Conservation (phyloP, 2,329 filamentous ascomycete genomes). For the Paracorniculantispora psalliotae region DNA sequence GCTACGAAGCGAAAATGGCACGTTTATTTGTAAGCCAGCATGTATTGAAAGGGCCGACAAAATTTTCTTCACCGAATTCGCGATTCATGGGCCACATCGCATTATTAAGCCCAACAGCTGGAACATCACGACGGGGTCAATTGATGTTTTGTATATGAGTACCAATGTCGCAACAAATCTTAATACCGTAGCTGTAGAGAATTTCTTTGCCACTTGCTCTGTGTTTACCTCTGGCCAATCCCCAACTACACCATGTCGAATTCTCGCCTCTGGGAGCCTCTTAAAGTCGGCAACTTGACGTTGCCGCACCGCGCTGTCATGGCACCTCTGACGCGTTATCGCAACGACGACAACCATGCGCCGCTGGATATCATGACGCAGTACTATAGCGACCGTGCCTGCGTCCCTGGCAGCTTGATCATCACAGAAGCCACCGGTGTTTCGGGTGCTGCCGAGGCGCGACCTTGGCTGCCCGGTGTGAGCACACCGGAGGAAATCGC, state of each 20-base stretch:
- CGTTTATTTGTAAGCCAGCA: neutral
- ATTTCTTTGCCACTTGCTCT: neutral
- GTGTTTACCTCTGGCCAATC: neutral
- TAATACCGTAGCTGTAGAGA: neutral
- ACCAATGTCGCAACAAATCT: neutral
- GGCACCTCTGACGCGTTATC: constrained; percentile 52
- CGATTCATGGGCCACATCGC: neutral
- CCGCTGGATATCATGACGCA: constrained; percentile 23
- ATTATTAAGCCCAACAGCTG: neutral
- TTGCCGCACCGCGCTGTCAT: constrained; percentile 41
- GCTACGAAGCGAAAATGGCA: neutral
- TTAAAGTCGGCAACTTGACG: constrained; percentile 30
- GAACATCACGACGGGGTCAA: neutral
- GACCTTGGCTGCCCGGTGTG: constrained; percentile 37
- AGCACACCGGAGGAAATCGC: constrained; percentile 28
- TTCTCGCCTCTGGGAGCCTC: constrained; percentile 34
- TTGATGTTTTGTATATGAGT: neutral
- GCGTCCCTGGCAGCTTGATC: constrained; percentile 40
- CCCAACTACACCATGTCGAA: constrained; percentile 17
- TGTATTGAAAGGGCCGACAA: neutral
- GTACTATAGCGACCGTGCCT: constrained; percentile 28
- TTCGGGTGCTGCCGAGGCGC: constrained; percentile 21
- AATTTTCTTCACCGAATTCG: neutral
- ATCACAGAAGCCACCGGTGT: constrained; percentile 28
- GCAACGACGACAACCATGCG: constrained; percentile 36